Base-by-base conservation (phyloP, 2,329 filamentous ascomycete species). In the Colletotrichum agaves region DNA sequence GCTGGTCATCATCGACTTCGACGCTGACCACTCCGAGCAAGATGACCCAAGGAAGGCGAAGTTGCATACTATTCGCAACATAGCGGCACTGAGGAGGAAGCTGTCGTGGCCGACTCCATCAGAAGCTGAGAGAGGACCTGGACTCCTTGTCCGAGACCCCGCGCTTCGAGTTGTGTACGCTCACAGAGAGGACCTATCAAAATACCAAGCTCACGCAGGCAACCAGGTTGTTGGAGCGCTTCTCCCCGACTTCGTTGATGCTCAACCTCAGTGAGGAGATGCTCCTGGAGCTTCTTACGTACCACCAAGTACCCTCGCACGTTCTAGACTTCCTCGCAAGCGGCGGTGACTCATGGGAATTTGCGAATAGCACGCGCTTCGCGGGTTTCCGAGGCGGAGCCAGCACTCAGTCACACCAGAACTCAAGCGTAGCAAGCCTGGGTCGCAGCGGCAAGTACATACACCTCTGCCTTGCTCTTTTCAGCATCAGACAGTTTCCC, bases 261-360 rank as follows among this genome's bases (percentile, higher is more conserved):
- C 63, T 66, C 17, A 55, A 63, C 23, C 23, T 66, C 49, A n/a
- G 35, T 8, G 63, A 66, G 37, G 60, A 63, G 21, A 17, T 56
- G 4, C 43, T 66, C 6, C 13, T 66, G 4, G 59, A 66, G 15
- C 46, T 63, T 5, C 43, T 66, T 6, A 63, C 63, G 8, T 66
- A 66, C 27, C 63, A 66, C 21, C 63, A 63, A 35, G 41, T 66
- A 4, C 63, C 50, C 8, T 37, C 50, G 21, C 47, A 39, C 35
- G 55, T 66, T 13, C 17, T 63, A 17, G 43, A 12, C 15, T 63
- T 57, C 49, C 41, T 66, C n/a, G 19, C 49, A 17, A 50, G 37
- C 49, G 58, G 63, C 21, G 59, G 49, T 19, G 50, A 62, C 12
- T 33, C 52, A 1, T 63, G 63, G 63, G 56, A 44, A 23, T 67